Conservation (phyloP, 192 early-diverging fungal species). For the Allomyces macrogynus region DNA sequence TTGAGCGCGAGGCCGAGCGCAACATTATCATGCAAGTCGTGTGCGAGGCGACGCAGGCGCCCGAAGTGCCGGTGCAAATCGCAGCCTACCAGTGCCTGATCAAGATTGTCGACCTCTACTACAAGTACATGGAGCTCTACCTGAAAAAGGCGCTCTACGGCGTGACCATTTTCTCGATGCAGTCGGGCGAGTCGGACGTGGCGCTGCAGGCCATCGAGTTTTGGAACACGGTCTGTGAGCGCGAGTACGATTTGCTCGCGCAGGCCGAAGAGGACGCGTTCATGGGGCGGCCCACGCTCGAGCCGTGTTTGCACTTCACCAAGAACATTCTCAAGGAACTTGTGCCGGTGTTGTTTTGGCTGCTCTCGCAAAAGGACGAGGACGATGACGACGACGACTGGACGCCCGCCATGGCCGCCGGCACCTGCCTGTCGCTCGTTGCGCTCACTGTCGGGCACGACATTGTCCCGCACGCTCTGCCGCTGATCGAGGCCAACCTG, state of each 20-base stretch:
- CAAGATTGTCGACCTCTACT: conserved; percentile 91
- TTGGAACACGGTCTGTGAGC: conserved; percentile 97
- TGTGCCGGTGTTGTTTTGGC: conserved; percentile 58
- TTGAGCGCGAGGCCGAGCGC: conserved; percentile 80
- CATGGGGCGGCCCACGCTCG: neutral
- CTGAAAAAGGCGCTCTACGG: conserved; percentile 91
- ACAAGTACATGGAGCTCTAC: conserved; percentile 87
- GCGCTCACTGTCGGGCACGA: conserved; percentile 60
- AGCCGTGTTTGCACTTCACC: neutral
- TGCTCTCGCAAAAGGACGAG: conserved; percentile 92
- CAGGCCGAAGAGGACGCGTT: conserved; percentile 34
- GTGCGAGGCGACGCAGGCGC: conserved; percentile 81
- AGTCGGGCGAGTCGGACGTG: conserved; percentile 64
- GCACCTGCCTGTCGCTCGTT: conserved; percentile 76
- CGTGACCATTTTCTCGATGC: conserved; percentile 83
- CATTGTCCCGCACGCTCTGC: conserved; percentile 66
- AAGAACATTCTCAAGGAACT: conserved; percentile 16
- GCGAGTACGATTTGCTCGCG: conserved; percentile 56
- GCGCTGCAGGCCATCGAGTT: conserved; percentile 97
- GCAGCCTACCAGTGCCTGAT: conserved; percentile 90
- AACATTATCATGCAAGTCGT: conserved; percentile 98
- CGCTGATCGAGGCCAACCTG: conserved; percentile 77
- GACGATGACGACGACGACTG: conserved; percentile 99
- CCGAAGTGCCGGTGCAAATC: conserved; percentile 51
- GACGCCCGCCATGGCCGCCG: conserved; percentile 95